Evolutionary conservation across 2,329 filamentous ascomycete species (phyloP).

Genomic region (Neobulgaria alba): DNA sequence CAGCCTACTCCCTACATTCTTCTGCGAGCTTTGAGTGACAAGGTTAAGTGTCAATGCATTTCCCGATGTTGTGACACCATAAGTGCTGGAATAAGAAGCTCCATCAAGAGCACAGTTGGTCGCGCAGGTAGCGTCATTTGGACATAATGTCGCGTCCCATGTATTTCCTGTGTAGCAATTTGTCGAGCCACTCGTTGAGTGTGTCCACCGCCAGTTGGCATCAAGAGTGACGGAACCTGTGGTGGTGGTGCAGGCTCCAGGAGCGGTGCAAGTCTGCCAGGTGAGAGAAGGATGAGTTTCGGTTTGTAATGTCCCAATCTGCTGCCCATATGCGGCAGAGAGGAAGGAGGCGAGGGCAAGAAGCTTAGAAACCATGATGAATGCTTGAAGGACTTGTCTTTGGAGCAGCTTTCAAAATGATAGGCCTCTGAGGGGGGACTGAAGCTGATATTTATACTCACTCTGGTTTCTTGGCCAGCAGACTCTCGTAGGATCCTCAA

Average conservation of each 20-base stretch:
- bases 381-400: slow-evolving; percentile 1
- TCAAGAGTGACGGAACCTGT: slow-evolving; percentile 44
- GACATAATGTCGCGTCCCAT: slow-evolving; percentile 35
- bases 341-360: slow-evolving; percentile 9
- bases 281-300: slow-evolving; percentile 45
- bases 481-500: background rate
- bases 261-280: slow-evolving; percentile 41
- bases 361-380: slow-evolving; percentile 13
- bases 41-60: slow-evolving; percentile 47
- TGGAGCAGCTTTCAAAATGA: background rate
- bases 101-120: slow-evolving; percentile 44
- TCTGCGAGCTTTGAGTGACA: slow-evolving; percentile 41
- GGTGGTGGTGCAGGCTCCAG: slow-evolving; percentile 39
- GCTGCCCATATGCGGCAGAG: slow-evolving; percentile 36
- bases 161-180: slow-evolving; percentile 37
- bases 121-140: slow-evolving; percentile 36
- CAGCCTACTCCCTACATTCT: slow-evolving; percentile 46
- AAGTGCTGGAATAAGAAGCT: slow-evolving; percentile 42
- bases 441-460: background rate
- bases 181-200: slow-evolving; percentile 31
- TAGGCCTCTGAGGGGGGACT: background rate
- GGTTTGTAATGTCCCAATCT: slow-evolving; percentile 36
- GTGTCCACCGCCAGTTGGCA: slow-evolving; percentile 51
- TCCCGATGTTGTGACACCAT: slow-evolving; percentile 45
- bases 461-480: background rate